Evolutionary conservation across 2,329 filamentous ascomycete species (phyloP), one percentile per base, ranked within the genome.

Genomic region (Thelonectria olida): DNA sequence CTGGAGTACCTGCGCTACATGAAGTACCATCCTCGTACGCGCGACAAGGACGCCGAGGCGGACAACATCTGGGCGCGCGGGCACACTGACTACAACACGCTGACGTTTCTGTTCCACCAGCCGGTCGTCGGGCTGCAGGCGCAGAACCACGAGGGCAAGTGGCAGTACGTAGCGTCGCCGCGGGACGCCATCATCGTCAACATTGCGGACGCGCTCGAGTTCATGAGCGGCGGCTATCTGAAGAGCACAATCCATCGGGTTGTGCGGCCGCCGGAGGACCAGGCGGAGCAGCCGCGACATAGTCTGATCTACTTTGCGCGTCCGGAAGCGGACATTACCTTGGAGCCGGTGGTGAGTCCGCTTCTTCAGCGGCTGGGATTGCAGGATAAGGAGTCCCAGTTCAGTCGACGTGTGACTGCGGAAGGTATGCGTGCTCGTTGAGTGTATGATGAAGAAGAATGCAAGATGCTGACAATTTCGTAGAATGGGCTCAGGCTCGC

Each of bases 81-180:
- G 0, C 85, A 88, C 68, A 87, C 85, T 0, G 85, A 88, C 64
- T 79, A 86, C 36, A 84, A 84, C 1, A 84, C 80, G 1, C 70
- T 88, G 8, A 88, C 85, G 0, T 75, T 88, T 8, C 78, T 88
- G 0, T 88, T 87, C 75, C 80, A 83, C 1, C 85, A 88, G 62
- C 85, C 85, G 1, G 81, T 88, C 10, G 83, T 83, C 0, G 85
- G 82, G 2, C 75, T 88, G 20, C 85, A 88, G 68, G 82, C 87
- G 20, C 79, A 79, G n/a, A 75, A 68, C 0, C 71, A 66, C 0
- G 72, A 76, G 22, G 81, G 79, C 0, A 67, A 76, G n/a, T 84
- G 82, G 82, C 82, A 82, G 62, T 84, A 80, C 75, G 82, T 85
- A 3, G 74, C 75, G 48, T 80, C 82, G 1, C 76, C 81, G 47